phyloP scores from a whole-genome alignment of 768 basidiomycete species.

The Holtermannia corniformis region DNA sequence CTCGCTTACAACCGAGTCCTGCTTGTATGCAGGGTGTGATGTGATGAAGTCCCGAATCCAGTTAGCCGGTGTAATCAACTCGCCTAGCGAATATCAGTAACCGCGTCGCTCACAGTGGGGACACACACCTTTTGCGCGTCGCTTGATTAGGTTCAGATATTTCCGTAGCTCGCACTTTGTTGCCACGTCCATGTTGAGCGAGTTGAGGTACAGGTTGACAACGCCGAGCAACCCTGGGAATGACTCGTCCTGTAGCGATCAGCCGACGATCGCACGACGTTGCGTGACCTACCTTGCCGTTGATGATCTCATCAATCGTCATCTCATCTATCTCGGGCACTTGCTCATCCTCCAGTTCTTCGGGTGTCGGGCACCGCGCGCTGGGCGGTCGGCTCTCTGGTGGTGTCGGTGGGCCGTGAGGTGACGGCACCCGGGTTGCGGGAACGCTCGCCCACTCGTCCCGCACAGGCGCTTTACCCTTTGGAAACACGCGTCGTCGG shows the following conservation, averaged over 20 bases:
- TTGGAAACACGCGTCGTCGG: constrained; percentile 70
- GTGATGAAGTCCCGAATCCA: constrained; percentile 92
- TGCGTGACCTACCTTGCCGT: constrained; percentile 63
- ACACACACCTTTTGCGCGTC: constrained; percentile 65
- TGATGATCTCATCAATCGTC: constrained; percentile 84
- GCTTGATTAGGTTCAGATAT: constrained; percentile 70
- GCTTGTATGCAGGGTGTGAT: constrained; percentile 80
- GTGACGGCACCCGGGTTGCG: constrained; percentile 28
- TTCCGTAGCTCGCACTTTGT: constrained; percentile 56
- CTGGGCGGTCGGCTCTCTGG: background rate
- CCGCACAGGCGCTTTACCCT: constrained; percentile 40
- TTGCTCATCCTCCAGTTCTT: constrained; percentile 15
- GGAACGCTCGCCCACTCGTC: constrained; percentile 32
- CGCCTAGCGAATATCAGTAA: constrained; percentile 46
- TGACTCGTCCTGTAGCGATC: constrained; percentile 46
- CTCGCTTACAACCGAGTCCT: constrained; percentile 82
- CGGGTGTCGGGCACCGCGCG: constrained; percentile 16
- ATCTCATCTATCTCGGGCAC: constrained; percentile 84
- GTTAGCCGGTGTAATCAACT: constrained; percentile 71
- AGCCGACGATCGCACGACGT: background rate
- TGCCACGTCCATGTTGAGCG: constrained; percentile 61
- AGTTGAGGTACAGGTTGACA: constrained; percentile 73
- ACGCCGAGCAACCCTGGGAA: constrained; percentile 77
- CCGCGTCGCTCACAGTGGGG: background rate
- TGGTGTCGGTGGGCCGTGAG: constrained; percentile 3